phyloP scores from a whole-genome alignment of 345 rosid genomes.

The Citrus unshiu region DNA sequence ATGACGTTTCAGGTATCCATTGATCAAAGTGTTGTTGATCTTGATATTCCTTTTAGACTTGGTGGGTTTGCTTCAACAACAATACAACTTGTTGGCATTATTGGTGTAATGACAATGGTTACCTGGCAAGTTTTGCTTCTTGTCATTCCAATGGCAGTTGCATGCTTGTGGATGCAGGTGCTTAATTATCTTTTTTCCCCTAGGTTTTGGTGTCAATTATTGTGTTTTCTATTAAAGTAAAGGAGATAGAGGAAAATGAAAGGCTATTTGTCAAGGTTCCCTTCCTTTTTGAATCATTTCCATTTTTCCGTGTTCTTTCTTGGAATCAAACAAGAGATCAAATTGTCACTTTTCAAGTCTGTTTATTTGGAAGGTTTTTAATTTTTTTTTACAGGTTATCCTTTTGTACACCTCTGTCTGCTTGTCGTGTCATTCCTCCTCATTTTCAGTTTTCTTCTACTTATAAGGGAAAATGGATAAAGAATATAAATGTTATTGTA shows the following conservation, averaged over 20 bases:
- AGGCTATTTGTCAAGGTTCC: background rate
- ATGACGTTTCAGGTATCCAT: slow-evolving; percentile 70
- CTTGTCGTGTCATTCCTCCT: background rate
- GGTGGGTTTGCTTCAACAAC: slow-evolving; percentile 99
- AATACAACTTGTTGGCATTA: slow-evolving; percentile 93
- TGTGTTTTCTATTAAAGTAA: slow-evolving; percentile 1
- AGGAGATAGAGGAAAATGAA: slow-evolving; percentile 1
- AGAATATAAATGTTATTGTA: background rate
- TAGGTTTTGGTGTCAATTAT: background rate
- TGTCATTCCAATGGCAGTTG: slow-evolving; percentile 91
- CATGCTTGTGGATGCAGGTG: slow-evolving; percentile 99
- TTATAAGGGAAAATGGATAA: background rate
- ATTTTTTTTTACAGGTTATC: background rate
- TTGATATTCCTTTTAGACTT: slow-evolving; percentile 97
- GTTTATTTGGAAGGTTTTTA: background rate
- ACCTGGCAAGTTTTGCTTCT: slow-evolving; percentile 99
- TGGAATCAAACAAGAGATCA: background rate
- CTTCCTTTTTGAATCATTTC: slow-evolving; percentile 1
- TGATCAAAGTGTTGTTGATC: slow-evolving; percentile 99
- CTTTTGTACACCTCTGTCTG: background rate
- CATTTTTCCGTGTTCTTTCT: background rate
- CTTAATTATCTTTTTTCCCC: slow-evolving; percentile 9
- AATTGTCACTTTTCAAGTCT: background rate
- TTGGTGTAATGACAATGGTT: slow-evolving; percentile 90
- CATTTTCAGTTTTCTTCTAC: background rate